Evolutionary conservation across 108 stramenopile species (phyloP), one percentile per base, ranked within the genome.

Genomic region (Nitzschia sp.): DNA sequence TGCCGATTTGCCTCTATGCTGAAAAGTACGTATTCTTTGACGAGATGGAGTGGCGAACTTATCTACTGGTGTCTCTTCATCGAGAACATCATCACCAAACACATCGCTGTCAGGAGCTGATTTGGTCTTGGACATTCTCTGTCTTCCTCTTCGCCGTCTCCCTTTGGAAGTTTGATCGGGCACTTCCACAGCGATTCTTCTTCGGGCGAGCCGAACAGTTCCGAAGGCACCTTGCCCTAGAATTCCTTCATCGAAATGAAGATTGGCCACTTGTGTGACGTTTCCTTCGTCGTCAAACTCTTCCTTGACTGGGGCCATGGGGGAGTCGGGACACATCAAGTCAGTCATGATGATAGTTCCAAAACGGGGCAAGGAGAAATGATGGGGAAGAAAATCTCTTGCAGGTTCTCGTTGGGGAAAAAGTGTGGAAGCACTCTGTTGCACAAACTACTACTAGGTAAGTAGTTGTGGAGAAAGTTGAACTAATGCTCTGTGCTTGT

Each of bases 191-290:
- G 10, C 7, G 15, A 68, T 19, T 15, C 25, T 70, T 15, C 86
- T 63, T 51, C 73, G 43, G 10, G 91, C 91, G 15, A 92, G 72
- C 12, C 86, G 82, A 44, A 92, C 91, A 10, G 78, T 84, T 11
- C 86, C 88, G 70, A 81, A 92, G 12, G 84, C 53, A 10, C 91
- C 91, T 50, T 69, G 79, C 0, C 91, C 91, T 50, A 92, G 61
- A 37, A 82, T 81, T n/a, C 86, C 88, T 0, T 72, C 71, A 41
- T 83, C 56, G 55, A 89, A 92, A 19, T 56, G 17, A 9, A 89
- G 63, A 54, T 89, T 83, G 19, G 72, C 91, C n/a, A 89, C 85
- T 42, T 63, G 43, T 10, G 80, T 51, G 19, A 81, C 73, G 60
- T 82, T 78, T 10, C 80, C 85, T 14, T 85, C 67, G 11, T 57